Evolutionary conservation across 2,329 filamentous ascomycete species (phyloP), one percentile per base, ranked within the genome.

Genomic region (Nemania sp.): DNA sequence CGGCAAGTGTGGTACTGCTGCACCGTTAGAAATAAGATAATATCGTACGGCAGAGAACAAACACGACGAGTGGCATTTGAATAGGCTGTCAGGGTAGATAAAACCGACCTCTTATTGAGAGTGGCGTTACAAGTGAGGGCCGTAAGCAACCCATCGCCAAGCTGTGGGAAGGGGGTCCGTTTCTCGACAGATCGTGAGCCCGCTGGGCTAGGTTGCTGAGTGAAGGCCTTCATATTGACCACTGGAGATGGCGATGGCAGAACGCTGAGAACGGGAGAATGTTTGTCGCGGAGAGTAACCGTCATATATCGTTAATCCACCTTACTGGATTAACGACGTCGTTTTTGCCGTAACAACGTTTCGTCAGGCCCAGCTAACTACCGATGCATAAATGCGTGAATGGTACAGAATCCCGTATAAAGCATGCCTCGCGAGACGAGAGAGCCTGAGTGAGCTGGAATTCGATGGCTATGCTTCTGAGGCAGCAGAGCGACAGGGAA

Each of bases 131-230:
- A 20, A 17, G 40, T 51, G 21, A 57, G 45, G 11, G 65, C 40
- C 21, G 59, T 49, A 21, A 54, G 50, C 20, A 72, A 61, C 18
- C 68, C 65, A 42, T 70, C 69, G 2, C 70, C 70, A 25, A 72
- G 63, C 29, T 54, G 65, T 49, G 69, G 69, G 3, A 57, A 47
- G 7, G 68, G 63, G 15, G 54, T 29, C 25, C 54, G 58, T 29
- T 62, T 67, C 58, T 65, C 68, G 53, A 59, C 34, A 5, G 66
- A 64, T 11, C 60, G 58, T n/a, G 68, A 70, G 43, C 68, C 65
- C 57, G 57, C 62, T 11, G 67, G 68, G 29, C 64, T 65, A 1
- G 65, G 64, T 12, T 42, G 59, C 32, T 65, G 67, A 6, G 65
- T 59, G 5, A 50, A 15, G 20, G 60, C 59, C 55, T 55, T 68